Base-by-base conservation (phyloP, 2,329 filamentous ascomycete species). In the Chrysosphaeria jannelii region DNA sequence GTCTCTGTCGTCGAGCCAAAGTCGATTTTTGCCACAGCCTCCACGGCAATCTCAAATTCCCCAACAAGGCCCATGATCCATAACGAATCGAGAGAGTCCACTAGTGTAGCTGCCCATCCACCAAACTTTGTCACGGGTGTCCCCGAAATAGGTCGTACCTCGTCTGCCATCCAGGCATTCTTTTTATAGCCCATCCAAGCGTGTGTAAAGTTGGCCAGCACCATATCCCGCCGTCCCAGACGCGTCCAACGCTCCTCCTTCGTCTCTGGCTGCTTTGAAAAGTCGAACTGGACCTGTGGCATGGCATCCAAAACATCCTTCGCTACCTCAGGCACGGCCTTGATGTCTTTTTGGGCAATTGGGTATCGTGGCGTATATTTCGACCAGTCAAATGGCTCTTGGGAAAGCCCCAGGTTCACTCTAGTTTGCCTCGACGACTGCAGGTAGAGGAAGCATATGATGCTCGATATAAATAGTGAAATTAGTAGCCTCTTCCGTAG, bases 61-160 rank as follows among this genome's bases (percentile, higher is more conserved):
- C 55, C 46, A 29, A 51, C 52, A 35, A 72, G 33, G 3, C 55
- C 66, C 57, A 74, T 64, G 31, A 75, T 66, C 65, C 66, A 74
- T 10, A 75, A 45, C n/a, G 61, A 63, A 36, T 74, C 68, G 25
- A 70, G 46, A 2, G 58, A 46, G 36, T 69, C 64, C 9, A 70
- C 60, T 27, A 69, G 43, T 5, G 63, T 69, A 5, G 63, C 63
- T 4, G 57, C 60, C 63, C 63, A 69, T 14, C 64, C 64, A 10
- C 57, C 60, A 22, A 33, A 28, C 24, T 29, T 28, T 17, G 26
- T 23, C 39, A 66, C 67, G 14, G 39, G 43, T 2, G 38, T 34
- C 10, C 51, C 59, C 10, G 50, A 50, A 8, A 69, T 33, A 3
- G 65, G 65, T 13, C 47, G 46, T 24, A 70, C 43, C 31, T 67